phyloP scores from a whole-genome alignment of 305 asterid species.

The Striga hermonthica region DNA sequence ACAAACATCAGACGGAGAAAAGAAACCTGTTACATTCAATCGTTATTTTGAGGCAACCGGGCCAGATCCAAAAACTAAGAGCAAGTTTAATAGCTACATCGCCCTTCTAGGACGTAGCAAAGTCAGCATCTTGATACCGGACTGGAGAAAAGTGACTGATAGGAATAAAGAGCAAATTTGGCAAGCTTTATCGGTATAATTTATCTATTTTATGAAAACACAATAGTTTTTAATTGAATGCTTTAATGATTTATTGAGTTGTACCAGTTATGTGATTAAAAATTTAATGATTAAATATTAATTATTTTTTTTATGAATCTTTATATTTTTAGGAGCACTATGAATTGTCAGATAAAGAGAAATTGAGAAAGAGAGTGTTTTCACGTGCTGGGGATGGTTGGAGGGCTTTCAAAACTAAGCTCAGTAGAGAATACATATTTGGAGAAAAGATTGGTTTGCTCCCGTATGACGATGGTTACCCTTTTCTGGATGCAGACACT shows the following conservation, averaged over 20 bases:
- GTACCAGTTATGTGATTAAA: not conserved
- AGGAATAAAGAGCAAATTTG: not conserved
- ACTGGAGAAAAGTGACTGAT: not conserved
- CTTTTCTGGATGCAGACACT: not conserved
- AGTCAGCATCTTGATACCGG: not conserved
- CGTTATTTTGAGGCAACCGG: not conserved
- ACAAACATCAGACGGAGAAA: not conserved
- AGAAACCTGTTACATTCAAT: not conserved
- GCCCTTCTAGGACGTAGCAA: not conserved
- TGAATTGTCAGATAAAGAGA: not conserved
- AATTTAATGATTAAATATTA: not conserved
- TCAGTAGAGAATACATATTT: not conserved
- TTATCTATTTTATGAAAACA: not conserved
- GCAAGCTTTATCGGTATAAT: not conserved
- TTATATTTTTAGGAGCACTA: not conserved
- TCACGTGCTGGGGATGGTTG: not conserved
- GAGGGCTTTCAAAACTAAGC: not conserved
- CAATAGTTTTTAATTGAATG: not conserved
- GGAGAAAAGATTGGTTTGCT: not conserved
- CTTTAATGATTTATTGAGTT: not conserved
- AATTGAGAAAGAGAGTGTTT: not conserved
- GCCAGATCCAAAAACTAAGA: not conserved
- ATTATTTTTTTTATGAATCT: not conserved
- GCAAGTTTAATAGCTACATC: not conserved
- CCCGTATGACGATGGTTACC: not conserved